Percentiles rank a stretch among this genome's conserved stretches.
Evolutionary conservation across 495 filamentous ascomycete genomes (phyloP).

Genomic region (Annulohypoxylon moriforme): DNA sequence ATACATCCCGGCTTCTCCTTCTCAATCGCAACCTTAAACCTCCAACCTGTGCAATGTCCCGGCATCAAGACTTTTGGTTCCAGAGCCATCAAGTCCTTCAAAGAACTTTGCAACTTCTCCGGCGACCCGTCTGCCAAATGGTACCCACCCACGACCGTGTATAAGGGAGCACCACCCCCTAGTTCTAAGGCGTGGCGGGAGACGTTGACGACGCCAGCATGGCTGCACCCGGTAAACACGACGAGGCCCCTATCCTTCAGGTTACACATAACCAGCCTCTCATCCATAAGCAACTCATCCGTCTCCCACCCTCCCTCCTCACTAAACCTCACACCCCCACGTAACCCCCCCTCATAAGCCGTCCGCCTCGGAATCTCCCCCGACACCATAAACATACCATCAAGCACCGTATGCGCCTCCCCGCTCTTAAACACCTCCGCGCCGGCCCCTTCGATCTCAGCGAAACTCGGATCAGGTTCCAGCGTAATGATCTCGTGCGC

Average conservation of each 20-base stretch:
- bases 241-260: constrained; percentile 70
- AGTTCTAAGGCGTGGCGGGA: constrained; percentile 61
- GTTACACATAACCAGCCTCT: constrained; percentile 69
- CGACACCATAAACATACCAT: constrained; percentile 67
- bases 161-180: constrained; percentile 57
- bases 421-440: constrained; percentile 57
- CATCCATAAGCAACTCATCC: constrained; percentile 67
- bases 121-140: constrained; percentile 65
- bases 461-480: constrained; percentile 68
- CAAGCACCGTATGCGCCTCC: constrained; percentile 64
- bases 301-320: constrained; percentile 62
- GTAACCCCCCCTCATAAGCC: constrained; percentile 65
- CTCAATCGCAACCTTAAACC: constrained; percentile 70
- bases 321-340: constrained; percentile 60
- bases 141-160: constrained; percentile 70
- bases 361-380: constrained; percentile 68
- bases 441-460: constrained; percentile 62
- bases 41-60: constrained; percentile 72
- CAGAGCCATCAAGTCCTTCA: constrained; percentile 63
- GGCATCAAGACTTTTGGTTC: constrained; percentile 66
- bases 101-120: constrained; percentile 58
- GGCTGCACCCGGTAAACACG: constrained; percentile 71
- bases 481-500: constrained; percentile 60
- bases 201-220: constrained; percentile 70
- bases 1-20: constrained; percentile 65